A percentile compares a stretch with the other conserved stretches of the same genome.
phyloP scores from a whole-genome alignment of 768 basidiomycete genomes.

The Tylopilus cervinicoccineus region DNA sequence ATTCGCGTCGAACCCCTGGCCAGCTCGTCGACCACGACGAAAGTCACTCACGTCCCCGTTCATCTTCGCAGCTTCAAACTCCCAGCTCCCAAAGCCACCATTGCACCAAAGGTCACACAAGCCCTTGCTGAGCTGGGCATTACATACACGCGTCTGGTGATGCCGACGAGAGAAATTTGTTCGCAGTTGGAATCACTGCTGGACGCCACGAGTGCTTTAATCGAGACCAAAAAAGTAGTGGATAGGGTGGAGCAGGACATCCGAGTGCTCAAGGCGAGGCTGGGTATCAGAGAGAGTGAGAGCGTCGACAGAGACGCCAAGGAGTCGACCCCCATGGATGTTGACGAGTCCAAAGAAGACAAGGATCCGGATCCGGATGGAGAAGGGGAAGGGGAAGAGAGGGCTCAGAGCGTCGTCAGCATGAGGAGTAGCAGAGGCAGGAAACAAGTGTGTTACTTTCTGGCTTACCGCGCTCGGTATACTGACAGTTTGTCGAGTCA shows the following conservation, averaged over 20 bases:
- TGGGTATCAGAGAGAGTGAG: slow-evolving; percentile 50
- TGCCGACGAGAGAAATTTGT: slow-evolving; percentile 88
- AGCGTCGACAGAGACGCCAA: slow-evolving; percentile 36
- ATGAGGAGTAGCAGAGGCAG: slow-evolving; percentile 51
- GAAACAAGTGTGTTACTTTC: slow-evolving; percentile 43
- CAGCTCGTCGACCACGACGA: slow-evolving; percentile 43
- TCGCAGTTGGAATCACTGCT: slow-evolving; percentile 69
- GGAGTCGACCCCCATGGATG: slow-evolving; percentile 45
- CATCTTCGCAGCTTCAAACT: slow-evolving; percentile 86
- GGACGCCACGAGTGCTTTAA: slow-evolving; percentile 63
- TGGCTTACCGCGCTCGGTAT: neutral
- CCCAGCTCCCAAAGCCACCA: slow-evolving; percentile 69
- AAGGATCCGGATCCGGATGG: slow-evolving; percentile 9
- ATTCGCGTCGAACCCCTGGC: slow-evolving; percentile 56
- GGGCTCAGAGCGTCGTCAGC: slow-evolving; percentile 66
- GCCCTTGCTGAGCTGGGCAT: slow-evolving; percentile 76
- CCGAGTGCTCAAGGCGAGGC: slow-evolving; percentile 57
- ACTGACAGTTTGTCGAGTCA: slow-evolving; percentile 30
- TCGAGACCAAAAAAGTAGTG: slow-evolving; percentile 86
- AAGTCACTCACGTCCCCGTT: slow-evolving; percentile 74
- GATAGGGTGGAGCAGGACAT: slow-evolving; percentile 89
- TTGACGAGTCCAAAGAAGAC: slow-evolving; percentile 40
- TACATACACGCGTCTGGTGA: slow-evolving; percentile 71
- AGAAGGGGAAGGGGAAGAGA: slow-evolving; percentile 46
- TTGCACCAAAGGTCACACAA: slow-evolving; percentile 72